Base-by-base conservation (phyloP, 805 yeast species). In the Ogataea pini region DNA sequence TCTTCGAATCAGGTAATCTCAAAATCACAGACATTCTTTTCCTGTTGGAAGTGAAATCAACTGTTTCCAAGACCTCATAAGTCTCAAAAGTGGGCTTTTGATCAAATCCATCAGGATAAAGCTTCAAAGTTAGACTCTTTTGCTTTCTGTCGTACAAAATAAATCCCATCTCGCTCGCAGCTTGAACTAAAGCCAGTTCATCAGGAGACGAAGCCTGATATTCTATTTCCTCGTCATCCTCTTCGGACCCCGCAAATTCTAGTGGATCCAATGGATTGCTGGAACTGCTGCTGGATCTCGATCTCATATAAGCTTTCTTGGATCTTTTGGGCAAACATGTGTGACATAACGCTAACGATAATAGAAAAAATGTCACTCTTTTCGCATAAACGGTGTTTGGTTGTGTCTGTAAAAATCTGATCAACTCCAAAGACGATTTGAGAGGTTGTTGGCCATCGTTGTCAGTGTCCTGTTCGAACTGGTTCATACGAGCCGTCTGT, bases 141-240 rank as follows among this genome's bases (percentile, higher is more conserved):
- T 80, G 80, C 50, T 80, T 80, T 46, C 86, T 79, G 49, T 88
- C 89, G 48, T 72, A 76, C 7, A 91, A 86, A n/a, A 91, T 82
- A 64, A 75, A 94, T 0, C 99, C 99, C 75, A 94, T 75, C 62
- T 94, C 99, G 56, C 96, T 77, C 0, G 99, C 99, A 1, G 98
- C 99, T 39, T 85, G 81, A 2, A 94, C 92, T 25, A 94, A 71
- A 0, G 99, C 99, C 42, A 91, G 69, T 64, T 94, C 99, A 68
- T 94, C 99, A 0, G 99, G 99, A 0, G 97, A 91, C 0, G 98
- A 83, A 0, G 98, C 89, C 63, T 92, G 97, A 59, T 94, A 94
- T 48, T 81, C 83, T 19, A 90, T 79, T 18, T 74, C 71, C 18
- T 74, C 82, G 36, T 72, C 78, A 2, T 59, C 66, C 0, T 65